A percentile compares a stretch with the other conserved stretches of the same genome.
Conservation (phyloP, 1,139 yeast genomes). For the Geotrichum candidum region DNA sequence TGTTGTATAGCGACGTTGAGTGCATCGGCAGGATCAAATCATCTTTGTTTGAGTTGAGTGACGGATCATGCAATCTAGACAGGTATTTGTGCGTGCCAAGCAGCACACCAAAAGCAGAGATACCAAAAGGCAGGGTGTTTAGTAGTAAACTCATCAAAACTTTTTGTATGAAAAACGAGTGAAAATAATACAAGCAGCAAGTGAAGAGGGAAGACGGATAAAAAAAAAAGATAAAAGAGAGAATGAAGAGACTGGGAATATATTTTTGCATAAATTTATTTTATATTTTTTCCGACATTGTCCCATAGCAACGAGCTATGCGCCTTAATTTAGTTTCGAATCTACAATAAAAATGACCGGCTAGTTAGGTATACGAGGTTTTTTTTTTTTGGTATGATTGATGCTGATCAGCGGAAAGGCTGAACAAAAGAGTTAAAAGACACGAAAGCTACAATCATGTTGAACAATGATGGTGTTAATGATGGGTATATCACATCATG, state of each 20-base stretch:
- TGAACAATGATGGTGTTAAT: no score
- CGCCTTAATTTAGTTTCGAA: not conserved
- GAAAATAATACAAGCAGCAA: not conserved
- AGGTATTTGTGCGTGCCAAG: constrained; percentile 12
- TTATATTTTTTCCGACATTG: not conserved
- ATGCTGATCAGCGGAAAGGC: not conserved
- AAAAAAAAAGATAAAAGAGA: not conserved
- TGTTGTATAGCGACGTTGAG: constrained; percentile 4
- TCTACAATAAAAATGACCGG: not conserved
- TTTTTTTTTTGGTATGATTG: no score
- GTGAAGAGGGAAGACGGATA: not conserved
- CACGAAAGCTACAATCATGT: no score
- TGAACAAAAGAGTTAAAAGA: no score
- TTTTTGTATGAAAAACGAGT: not conserved
- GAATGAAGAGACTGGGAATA: not conserved
- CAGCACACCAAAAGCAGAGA: constrained; percentile 15
- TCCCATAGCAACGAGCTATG: not conserved
- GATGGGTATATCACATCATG: no score
- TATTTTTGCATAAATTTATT: not conserved
- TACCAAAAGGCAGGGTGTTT: constrained; percentile 14
- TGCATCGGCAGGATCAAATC: constrained; percentile 4
- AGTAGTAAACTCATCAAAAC: constrained; percentile 9
- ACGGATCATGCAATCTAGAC: not conserved
- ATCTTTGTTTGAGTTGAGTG: not conserved
- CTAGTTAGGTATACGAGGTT: not conserved